Conservation (phyloP, 1,284 basidiomycete species). For the Ustilago curta region DNA sequence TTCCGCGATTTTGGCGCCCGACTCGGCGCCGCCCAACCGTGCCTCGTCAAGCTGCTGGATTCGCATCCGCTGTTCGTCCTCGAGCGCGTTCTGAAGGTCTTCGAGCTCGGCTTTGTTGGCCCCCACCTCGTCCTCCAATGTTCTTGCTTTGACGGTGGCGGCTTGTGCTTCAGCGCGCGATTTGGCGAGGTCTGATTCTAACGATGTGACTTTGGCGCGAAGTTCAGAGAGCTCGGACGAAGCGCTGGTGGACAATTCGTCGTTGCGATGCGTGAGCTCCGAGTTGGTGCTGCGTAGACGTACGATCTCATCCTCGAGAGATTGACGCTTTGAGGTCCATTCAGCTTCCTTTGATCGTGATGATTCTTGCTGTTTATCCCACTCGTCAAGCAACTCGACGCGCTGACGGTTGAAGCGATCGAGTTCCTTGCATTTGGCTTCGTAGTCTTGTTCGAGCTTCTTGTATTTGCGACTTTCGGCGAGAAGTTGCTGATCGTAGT, state of each 20-base stretch:
- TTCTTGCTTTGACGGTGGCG: slow-evolving; percentile 15
- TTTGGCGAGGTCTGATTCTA: slow-evolving; percentile 41
- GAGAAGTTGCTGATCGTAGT: slow-evolving; percentile 60
- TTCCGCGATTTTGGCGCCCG: slow-evolving; percentile 35
- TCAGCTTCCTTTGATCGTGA: slow-evolving; percentile 36
- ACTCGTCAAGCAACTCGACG: slow-evolving; percentile 59
- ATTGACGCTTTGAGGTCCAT: slow-evolving; percentile 30
- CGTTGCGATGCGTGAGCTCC: slow-evolving; percentile 31
- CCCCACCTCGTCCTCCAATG: slow-evolving; percentile 29
- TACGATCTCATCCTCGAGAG: slow-evolving; percentile 46
- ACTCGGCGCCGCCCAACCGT: slow-evolving; percentile 18
- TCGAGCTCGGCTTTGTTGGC: slow-evolving; percentile 42
- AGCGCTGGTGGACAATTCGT: slow-evolving; percentile 25
- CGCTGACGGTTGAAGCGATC: slow-evolving; percentile 60
- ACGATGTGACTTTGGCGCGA: slow-evolving; percentile 12
- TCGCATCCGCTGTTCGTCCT: slow-evolving; percentile 48
- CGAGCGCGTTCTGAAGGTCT: slow-evolving; percentile 50
- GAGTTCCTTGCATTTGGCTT: slow-evolving; percentile 57
- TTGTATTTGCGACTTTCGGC: slow-evolving; percentile 53
- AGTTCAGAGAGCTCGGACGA: slow-evolving; percentile 17
- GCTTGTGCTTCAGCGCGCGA: slow-evolving; percentile 31
- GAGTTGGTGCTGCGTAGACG: slow-evolving; percentile 38
- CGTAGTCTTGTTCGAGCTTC: slow-evolving; percentile 54
- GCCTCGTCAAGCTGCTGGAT: slow-evolving; percentile 18
- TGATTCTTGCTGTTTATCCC: slow-evolving; percentile 57